A percentile compares a stretch with the other conserved stretches of the same genome.
These are phyloP conservation scores for Rosa lucieae DNA, from an alignment of 306 rosid genomes.

Conservation along the genomic window DNA sequence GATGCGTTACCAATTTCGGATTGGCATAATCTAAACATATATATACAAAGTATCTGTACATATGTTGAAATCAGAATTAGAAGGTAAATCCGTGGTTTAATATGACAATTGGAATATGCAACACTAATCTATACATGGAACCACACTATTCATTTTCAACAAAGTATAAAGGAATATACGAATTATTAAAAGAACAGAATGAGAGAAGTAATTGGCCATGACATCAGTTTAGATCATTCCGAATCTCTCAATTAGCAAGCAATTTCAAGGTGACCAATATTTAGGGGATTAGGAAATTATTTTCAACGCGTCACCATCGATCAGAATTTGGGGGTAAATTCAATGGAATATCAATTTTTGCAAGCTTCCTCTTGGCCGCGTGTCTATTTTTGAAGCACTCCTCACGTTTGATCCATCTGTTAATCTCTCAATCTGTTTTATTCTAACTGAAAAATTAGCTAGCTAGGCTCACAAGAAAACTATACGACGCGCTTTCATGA, in stretches of 20 bases:
- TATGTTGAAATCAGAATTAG: too few species aligned
- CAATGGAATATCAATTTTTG: constrained; percentile 1
- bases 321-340: constrained; percentile 3
- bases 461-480: constrained; percentile 2
- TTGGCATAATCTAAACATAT: too few species aligned
- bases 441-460: constrained; percentile 7
- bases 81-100: too few species aligned
- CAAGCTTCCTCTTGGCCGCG: constrained; percentile 14
- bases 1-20: neutral
- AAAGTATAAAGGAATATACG: neutral
- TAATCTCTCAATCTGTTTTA: constrained; percentile 6
- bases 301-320: constrained; percentile 22
- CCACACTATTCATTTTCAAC: neutral
- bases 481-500: neutral
- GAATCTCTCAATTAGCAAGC: neutral
- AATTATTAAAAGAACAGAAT: neutral
- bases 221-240: neutral
- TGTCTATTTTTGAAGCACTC: neutral
- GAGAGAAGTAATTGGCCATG: neutral
- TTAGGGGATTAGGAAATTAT: constrained; percentile 1
- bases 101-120: too few species aligned
- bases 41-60: neutral
- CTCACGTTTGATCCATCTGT: neutral
- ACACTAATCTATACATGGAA: neutral
- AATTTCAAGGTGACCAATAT: neutral